phyloP scores from a whole-genome alignment of 2,329 filamentous ascomycete genomes.

The Cladophialophora chaetospira region DNA sequence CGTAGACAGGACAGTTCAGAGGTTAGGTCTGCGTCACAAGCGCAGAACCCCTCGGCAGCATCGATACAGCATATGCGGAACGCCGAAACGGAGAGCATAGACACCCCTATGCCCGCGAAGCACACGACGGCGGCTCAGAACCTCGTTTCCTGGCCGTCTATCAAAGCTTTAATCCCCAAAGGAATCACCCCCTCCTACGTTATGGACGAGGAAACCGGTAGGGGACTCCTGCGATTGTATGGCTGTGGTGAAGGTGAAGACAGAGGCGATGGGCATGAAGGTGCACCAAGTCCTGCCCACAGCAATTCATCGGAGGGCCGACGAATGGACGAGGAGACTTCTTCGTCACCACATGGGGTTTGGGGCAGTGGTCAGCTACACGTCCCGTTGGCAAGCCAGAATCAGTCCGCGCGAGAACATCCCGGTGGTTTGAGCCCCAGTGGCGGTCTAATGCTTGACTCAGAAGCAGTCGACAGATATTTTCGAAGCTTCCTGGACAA shows the following conservation, averaged over 20 bases:
- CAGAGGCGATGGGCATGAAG: slow-evolving; percentile 52
- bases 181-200: slow-evolving; percentile 59
- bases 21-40: slow-evolving; percentile 1
- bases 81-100: slow-evolving; percentile 51
- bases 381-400: slow-evolving; percentile 33
- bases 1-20: slow-evolving; percentile 33
- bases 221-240: slow-evolving; percentile 73
- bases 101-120: slow-evolving; percentile 74
- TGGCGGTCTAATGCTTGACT: slow-evolving; percentile 58
- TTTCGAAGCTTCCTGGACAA: slow-evolving; percentile 59
- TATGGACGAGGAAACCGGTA: slow-evolving; percentile 71
- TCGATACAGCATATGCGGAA: slow-evolving; percentile 42
- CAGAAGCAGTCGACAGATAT: slow-evolving; percentile 52
- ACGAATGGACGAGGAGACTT: slow-evolving; percentile 34
- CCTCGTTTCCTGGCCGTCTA: slow-evolving; percentile 71
- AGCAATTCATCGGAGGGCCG: slow-evolving; percentile 40
- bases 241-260: slow-evolving; percentile 76
- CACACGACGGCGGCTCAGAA: slow-evolving; percentile 90
- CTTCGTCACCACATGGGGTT: slow-evolving; percentile 47
- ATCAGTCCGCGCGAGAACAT: slow-evolving; percentile 35
- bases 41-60: slow-evolving; percentile 8
- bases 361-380: slow-evolving; percentile 54
- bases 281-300: slow-evolving; percentile 42
- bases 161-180: slow-evolving; percentile 63
- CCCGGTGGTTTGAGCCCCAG: slow-evolving; percentile 53